phyloP scores from a whole-genome alignment of 1,284 basidiomycete genomes.

The Somion occarium region DNA sequence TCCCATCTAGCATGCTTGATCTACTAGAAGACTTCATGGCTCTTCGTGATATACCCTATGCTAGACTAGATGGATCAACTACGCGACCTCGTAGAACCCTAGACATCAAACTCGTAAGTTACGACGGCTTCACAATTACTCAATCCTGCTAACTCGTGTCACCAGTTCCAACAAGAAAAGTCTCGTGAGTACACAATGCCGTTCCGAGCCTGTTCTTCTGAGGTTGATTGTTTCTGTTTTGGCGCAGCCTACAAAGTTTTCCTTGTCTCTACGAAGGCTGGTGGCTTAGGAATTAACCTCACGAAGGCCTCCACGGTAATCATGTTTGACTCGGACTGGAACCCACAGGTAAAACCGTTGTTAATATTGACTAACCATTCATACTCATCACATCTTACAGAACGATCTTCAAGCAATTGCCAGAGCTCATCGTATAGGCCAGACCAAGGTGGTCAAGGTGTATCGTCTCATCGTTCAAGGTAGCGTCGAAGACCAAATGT shows the following conservation, averaged over 20 bases:
- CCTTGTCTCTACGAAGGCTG: slow-evolving; percentile 83
- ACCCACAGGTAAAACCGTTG: slow-evolving; percentile 45
- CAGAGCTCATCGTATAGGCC: slow-evolving; percentile 76
- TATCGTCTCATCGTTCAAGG: slow-evolving; percentile 52
- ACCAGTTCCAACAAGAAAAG: slow-evolving; percentile 53
- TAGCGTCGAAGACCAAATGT: slow-evolving; percentile 65
- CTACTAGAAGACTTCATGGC: slow-evolving; percentile 81
- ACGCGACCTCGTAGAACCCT: slow-evolving; percentile 47
- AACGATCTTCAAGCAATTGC: slow-evolving; percentile 89
- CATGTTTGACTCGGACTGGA: slow-evolving; percentile 73
- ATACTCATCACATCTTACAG: slow-evolving; percentile 25
- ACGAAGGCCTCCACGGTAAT: slow-evolving; percentile 82
- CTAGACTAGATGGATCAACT: slow-evolving; percentile 71
- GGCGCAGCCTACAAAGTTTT: slow-evolving; percentile 74
- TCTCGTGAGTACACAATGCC: slow-evolving; percentile 36
- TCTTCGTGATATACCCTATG: slow-evolving; percentile 68
- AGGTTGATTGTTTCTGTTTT: slow-evolving; percentile 43
- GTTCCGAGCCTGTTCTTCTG: slow-evolving; percentile 34
- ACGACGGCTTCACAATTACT: not conserved
- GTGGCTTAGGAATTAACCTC: slow-evolving; percentile 79
- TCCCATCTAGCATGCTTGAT: slow-evolving; percentile 85
- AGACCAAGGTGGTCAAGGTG: slow-evolving; percentile 80
- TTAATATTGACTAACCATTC: not conserved
- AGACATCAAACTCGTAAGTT: slow-evolving; percentile 49
- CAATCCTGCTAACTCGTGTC: not conserved